Evolutionary conservation across 1,284 basidiomycete species (phyloP), one percentile per base, ranked within the genome.

Genomic region (Bjerkandera adusta): DNA sequence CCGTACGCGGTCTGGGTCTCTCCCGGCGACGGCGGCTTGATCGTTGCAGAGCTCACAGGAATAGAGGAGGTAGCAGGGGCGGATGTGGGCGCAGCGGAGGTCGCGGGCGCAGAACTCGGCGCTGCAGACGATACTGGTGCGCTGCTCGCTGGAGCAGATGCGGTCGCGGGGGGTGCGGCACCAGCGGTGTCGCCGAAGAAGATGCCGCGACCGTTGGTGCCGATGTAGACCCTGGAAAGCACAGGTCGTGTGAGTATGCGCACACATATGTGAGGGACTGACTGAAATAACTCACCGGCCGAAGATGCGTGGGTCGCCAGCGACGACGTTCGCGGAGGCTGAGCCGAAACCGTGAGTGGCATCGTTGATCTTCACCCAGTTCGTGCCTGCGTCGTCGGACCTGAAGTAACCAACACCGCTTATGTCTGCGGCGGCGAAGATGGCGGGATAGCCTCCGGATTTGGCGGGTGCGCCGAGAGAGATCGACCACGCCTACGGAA

Each of bases 331-430:
- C 18, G 74, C 59, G 36, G 64, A 58, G 13, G 68, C 74, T 18
- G 72, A 69, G 22, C 75, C 81, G 52, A 85, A 84, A 13, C 81
- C 80, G 59, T 82, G 78, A 3, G 69, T 61, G 24, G 70, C 75
- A 54, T 84, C 81, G 58, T 81, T 79, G 47, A 84, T 80, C 62
- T 77, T 69, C 3, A 79, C 70, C 81, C 81, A 83, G 56, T 71
- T 79, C 7, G 66, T 68, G 37, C 81, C 81, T 22, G 63, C 61
- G 55, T 85, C 75, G 56, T 84, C 80, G 2, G 76, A 77, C 45
- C 81, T 70, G 63, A 76, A 83, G 61, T 79, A 76, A 1, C 75
- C 79, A 36, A 73, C 55, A 16, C 71, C 72, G 43, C 66, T 68
- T 40, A 80, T 74, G 48, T 71, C 72, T 3, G 78, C 80, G 27